phyloP scores from a whole-genome alignment of 495 filamentous ascomycete genomes.

The Astrothelium subdiscretum region DNA sequence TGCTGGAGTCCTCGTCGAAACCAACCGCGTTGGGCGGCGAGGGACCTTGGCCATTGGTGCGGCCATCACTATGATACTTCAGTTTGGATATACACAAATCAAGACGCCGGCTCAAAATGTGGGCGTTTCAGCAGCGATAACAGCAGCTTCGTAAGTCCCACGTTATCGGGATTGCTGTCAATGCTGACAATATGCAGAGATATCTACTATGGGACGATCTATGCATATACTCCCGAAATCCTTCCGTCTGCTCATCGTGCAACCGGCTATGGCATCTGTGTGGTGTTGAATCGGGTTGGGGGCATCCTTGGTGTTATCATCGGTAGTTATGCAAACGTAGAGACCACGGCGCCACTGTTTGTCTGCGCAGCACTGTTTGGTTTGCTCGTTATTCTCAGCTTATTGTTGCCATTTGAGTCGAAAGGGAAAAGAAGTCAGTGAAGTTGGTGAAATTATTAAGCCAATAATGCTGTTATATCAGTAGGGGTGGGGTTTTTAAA shows the following conservation, averaged over 20 bases:
- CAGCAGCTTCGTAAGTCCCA: slow-evolving; percentile 21
- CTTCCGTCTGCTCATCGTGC: slow-evolving; percentile 57
- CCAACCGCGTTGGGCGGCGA: slow-evolving; percentile 25
- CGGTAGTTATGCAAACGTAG: slow-evolving; percentile 29
- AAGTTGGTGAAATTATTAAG: no score
- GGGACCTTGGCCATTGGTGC: slow-evolving; percentile 32
- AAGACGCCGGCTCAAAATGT: slow-evolving; percentile 45
- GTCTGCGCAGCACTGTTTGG: slow-evolving; percentile 30
- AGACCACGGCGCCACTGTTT: slow-evolving; percentile 29
- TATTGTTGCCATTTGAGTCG: slow-evolving; percentile 31
- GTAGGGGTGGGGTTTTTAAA: no score
- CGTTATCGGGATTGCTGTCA: background rate
- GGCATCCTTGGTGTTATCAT: slow-evolving; percentile 31
- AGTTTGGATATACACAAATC: slow-evolving; percentile 58
- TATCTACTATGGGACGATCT: slow-evolving; percentile 46
- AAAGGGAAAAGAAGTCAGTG: slow-evolving; percentile 14
- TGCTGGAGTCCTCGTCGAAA: slow-evolving; percentile 29
- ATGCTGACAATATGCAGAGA: slow-evolving; percentile 13
- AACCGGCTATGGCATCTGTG: slow-evolving; percentile 54
- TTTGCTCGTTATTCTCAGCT: slow-evolving; percentile 25
- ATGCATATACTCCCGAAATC: slow-evolving; percentile 49
- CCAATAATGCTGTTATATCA: no score
- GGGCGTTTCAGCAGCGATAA: slow-evolving; percentile 52
- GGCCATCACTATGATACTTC: slow-evolving; percentile 44
- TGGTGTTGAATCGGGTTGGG: slow-evolving; percentile 30